These are phyloP conservation scores for maize (Zea mays) DNA, from an alignment of 176 grass and related monocot genomes.

Conservation along the genomic window DNA sequence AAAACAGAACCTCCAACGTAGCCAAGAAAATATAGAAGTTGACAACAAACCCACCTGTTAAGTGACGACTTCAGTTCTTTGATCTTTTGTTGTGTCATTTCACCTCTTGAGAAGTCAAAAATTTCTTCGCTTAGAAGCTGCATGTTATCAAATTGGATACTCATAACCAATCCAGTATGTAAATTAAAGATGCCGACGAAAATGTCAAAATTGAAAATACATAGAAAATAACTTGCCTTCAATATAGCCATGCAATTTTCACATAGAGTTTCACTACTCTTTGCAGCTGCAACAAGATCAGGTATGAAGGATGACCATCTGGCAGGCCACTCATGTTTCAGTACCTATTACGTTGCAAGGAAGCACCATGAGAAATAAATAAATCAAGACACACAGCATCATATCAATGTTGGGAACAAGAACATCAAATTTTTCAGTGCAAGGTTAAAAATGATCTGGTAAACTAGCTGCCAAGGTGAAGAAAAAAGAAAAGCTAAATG, in stretches of 20 bases:
- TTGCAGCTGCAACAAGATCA: slow-evolving; percentile 96
- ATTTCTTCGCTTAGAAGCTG: slow-evolving; percentile 99
- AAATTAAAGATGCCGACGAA: background rate
- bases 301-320: slow-evolving; percentile 94
- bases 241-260: slow-evolving; percentile 99
- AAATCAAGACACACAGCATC: background rate
- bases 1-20: background rate
- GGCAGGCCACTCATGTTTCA: slow-evolving; percentile 98
- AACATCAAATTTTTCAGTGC: slow-evolving; percentile 20
- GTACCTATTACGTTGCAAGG: slow-evolving; percentile 57
- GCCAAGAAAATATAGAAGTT: slow-evolving; percentile 7
- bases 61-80: slow-evolving; percentile 98
- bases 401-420: background rate
- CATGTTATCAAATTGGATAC: background rate
- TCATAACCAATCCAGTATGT: slow-evolving; percentile 7
- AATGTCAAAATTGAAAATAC: background rate
- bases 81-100: slow-evolving; percentile 98
- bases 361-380: background rate
- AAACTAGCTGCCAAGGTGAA: background rate
- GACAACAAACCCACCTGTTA: slow-evolving; percentile 67
- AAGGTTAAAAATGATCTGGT: slow-evolving; percentile 17
- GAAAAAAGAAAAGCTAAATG: slow-evolving; percentile 10
- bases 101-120: slow-evolving; percentile 99
- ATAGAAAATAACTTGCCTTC: slow-evolving; percentile 59
- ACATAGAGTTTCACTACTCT: slow-evolving; percentile 95